Evolutionary conservation across 192 early-diverging fungal genomes (phyloP).

Genomic region (Dimargaris cristalligena): DNA sequence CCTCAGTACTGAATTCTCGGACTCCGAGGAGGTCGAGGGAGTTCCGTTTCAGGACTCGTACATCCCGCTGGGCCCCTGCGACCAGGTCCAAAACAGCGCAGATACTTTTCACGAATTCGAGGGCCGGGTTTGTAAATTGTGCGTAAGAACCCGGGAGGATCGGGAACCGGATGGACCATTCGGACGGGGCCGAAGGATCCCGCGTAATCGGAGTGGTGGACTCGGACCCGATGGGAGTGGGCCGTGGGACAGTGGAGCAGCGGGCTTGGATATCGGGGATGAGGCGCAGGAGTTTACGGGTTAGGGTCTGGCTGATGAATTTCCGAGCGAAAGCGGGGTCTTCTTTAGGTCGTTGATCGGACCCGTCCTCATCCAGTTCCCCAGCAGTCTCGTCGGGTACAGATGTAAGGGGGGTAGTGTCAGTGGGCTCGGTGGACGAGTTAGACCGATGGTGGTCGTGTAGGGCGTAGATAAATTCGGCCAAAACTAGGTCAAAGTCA

Average conservation of each 20-base stretch:
- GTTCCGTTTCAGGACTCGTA: slow-evolving; percentile 67
- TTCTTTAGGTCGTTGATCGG: not conserved
- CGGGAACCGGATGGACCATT: slow-evolving; percentile 40
- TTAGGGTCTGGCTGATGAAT: slow-evolving; percentile 36
- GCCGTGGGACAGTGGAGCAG: slow-evolving; percentile 15
- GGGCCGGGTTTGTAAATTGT: slow-evolving; percentile 42
- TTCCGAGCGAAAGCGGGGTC: slow-evolving; percentile 23
- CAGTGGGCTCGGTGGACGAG: not conserved
- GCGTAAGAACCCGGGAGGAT: slow-evolving; percentile 56
- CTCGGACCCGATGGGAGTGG: slow-evolving; percentile 12
- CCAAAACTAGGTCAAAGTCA: slow-evolving; percentile 49
- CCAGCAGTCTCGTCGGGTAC: no score
- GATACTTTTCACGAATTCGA: slow-evolving; percentile 72
- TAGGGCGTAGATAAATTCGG: slow-evolving; percentile 51
- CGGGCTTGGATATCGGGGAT: slow-evolving; percentile 41
- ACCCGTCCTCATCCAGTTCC: slow-evolving; percentile 8
- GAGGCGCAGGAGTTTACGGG: slow-evolving; percentile 42
- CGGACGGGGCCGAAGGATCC: not conserved
- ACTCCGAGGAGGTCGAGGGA: slow-evolving; percentile 48
- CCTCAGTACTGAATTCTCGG: slow-evolving; percentile 66
- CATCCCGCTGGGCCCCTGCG: slow-evolving; percentile 47
- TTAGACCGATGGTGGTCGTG: slow-evolving; percentile 23
- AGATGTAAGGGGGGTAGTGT: no score
- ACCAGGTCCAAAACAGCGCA: slow-evolving; percentile 67
- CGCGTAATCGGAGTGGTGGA: no score